These are phyloP conservation scores for Rhodotorula sphaerocarpa DNA, from an alignment of 768 basidiomycete genomes.

Conservation along the genomic window DNA sequence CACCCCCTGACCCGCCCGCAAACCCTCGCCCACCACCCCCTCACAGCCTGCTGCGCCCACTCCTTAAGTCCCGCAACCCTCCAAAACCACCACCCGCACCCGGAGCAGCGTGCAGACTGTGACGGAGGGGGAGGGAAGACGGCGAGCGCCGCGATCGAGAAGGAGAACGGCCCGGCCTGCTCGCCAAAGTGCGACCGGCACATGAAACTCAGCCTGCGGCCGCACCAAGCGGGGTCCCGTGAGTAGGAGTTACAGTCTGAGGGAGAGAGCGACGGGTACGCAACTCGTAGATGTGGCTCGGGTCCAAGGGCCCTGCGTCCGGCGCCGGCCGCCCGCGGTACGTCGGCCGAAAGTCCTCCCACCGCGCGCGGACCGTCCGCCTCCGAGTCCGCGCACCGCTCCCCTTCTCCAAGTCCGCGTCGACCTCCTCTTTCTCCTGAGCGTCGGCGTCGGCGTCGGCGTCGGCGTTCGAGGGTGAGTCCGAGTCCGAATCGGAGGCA, in stretches of 20 bases:
- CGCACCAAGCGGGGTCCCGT: too few relatives aligned
- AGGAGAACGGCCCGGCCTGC: slow-evolving; percentile 35
- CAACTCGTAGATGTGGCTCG: slow-evolving; percentile 32
- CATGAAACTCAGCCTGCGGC: slow-evolving; percentile 36
- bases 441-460: too few relatives aligned
- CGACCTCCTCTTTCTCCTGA: not conserved
- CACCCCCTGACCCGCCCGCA: not conserved
- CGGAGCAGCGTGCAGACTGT: too few relatives aligned
- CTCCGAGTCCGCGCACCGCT: not conserved
- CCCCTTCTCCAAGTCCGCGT: too few relatives aligned
- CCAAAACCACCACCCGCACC: too few relatives aligned
- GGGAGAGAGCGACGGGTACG: not conserved
- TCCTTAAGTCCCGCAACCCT: too few relatives aligned
- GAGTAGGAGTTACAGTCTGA: not conserved
- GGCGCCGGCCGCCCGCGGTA: slow-evolving; percentile 31
- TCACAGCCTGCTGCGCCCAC: not conserved
- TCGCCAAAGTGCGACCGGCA: slow-evolving; percentile 36
- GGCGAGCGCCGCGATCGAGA: slow-evolving; percentile 18
- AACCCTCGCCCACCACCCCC: not conserved
- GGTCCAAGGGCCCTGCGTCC: slow-evolving; percentile 32
- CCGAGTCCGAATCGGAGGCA: too few relatives aligned
- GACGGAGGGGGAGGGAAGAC: not conserved
- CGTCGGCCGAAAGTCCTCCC: slow-evolving; percentile 33
- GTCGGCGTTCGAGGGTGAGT: too few relatives aligned
- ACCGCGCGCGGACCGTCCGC: slow-evolving; percentile 8